These are phyloP conservation scores for Oryza coarctata DNA, from an alignment of 176 grass and related monocot species.

Conservation along the genomic window DNA sequence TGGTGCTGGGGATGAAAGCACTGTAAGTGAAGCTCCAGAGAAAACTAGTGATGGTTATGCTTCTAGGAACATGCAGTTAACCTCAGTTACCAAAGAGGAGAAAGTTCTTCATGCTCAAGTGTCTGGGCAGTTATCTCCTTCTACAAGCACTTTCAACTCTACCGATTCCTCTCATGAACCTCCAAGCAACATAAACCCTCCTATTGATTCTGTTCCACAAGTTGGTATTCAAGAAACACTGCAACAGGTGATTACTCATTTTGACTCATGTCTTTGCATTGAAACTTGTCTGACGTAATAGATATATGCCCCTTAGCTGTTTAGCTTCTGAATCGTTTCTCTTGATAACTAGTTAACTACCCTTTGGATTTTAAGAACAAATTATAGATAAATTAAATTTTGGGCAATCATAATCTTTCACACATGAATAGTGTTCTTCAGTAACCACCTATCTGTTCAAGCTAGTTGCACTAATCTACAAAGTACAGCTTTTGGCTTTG, in stretches of 20 bases:
- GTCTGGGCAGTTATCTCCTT: slow-evolving; percentile 37
- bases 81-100: slow-evolving; percentile 44
- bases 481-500: not conserved
- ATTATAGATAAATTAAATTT: slow-evolving; percentile 8
- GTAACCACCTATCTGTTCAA: not conserved
- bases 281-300: slow-evolving; percentile 2
- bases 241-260: slow-evolving; percentile 57
- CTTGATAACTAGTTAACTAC: not conserved
- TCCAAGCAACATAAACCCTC: slow-evolving; percentile 41
- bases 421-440: not conserved
- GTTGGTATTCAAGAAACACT: slow-evolving; percentile 65
- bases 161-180: slow-evolving; percentile 54
- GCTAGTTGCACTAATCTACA: not conserved
- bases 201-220: slow-evolving; percentile 45
- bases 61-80: slow-evolving; percentile 36
- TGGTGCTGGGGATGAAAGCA: slow-evolving; percentile 35
- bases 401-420: not conserved
- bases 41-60: slow-evolving; percentile 31
- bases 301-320: not conserved
- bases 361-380: not conserved
- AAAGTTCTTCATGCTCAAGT: slow-evolving; percentile 56
- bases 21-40: slow-evolving; percentile 45
- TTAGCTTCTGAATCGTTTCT: not conserved
- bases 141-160: slow-evolving; percentile 47
- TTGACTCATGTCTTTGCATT: not conserved